These are phyloP conservation scores for Lathyrus sativus DNA, from an alignment of 306 rosid genomes.

Conservation along the genomic window DNA sequence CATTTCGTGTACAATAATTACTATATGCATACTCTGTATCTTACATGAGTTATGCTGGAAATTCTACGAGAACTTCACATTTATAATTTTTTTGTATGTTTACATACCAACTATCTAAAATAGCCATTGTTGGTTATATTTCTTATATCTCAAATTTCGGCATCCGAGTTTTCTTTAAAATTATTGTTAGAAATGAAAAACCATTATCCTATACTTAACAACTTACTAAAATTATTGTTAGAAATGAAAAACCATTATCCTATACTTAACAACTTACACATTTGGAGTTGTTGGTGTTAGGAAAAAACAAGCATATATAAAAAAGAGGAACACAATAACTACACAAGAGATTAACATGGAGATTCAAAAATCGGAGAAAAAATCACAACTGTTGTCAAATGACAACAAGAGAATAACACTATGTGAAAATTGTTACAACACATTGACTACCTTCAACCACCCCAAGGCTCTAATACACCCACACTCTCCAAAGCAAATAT, in stretches of 20 bases:
- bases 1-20: slow-evolving; percentile 4
- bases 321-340: too few species aligned
- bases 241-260: not conserved
- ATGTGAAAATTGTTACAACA: too few species aligned
- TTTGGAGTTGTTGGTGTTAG: not conserved
- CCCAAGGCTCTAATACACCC: too few species aligned
- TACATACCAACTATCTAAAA: slow-evolving; percentile 5
- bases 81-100: not conserved
- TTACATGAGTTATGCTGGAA: slow-evolving; percentile 22
- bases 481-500: too few species aligned
- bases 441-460: too few species aligned
- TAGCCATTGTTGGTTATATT: slow-evolving; percentile 1
- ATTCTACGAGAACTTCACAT: not conserved
- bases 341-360: too few species aligned
- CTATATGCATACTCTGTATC: slow-evolving; percentile 19
- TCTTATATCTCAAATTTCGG: not conserved
- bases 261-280: not conserved
- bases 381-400: too few species aligned
- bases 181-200: not conserved
- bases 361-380: too few species aligned
- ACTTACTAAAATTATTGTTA: not conserved
- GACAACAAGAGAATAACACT: too few species aligned
- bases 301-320: too few species aligned
- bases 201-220: too few species aligned
- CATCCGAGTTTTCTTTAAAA: not conserved